phyloP scores from a whole-genome alignment of 2,329 filamentous ascomycete species.

The Exutisphaerella laricina region DNA sequence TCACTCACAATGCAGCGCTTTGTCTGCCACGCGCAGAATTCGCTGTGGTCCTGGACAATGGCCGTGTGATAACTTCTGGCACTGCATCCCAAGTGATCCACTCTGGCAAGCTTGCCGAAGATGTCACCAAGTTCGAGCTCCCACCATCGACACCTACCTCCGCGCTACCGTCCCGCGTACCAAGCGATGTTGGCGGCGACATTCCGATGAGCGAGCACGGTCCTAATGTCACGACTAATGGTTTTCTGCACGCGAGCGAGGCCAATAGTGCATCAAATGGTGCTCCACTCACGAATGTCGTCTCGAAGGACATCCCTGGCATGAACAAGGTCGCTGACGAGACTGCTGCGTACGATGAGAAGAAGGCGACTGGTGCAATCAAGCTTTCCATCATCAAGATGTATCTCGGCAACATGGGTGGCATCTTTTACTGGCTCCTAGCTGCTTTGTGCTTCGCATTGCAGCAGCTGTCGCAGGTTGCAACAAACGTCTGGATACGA shows the following conservation, averaged over 20 bases:
- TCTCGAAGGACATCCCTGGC: slow-evolving; percentile 35
- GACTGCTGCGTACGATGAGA: slow-evolving; percentile 58
- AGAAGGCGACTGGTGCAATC: slow-evolving; percentile 78
- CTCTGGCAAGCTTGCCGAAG: slow-evolving; percentile 84
- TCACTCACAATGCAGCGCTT: slow-evolving; percentile 91
- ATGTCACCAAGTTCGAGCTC: slow-evolving; percentile 62
- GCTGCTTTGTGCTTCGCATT: slow-evolving; percentile 68
- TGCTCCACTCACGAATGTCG: slow-evolving; percentile 45
- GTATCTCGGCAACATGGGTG: slow-evolving; percentile 88
- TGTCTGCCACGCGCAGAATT: slow-evolving; percentile 75
- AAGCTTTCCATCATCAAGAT: slow-evolving; percentile 80
- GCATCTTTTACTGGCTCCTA: slow-evolving; percentile 89
- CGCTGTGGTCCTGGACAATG: slow-evolving; percentile 82
- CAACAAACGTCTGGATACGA: slow-evolving; percentile 90
- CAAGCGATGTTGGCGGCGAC: slow-evolving; percentile 66
- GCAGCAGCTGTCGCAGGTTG: slow-evolving; percentile 80
- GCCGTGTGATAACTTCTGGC: slow-evolving; percentile 72
- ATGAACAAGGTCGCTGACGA: slow-evolving; percentile 35
- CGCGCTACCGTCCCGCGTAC: slow-evolving; percentile 67
- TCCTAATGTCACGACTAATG: slow-evolving; percentile 42
- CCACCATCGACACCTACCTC: slow-evolving; percentile 66
- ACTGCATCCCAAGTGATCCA: slow-evolving; percentile 69
- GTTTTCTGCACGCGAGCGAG: slow-evolving; percentile 37
- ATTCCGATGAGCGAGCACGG: slow-evolving; percentile 36
- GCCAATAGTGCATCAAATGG: slow-evolving; percentile 35